Evolutionary conservation across 305 asterid species (phyloP).

Genomic region (Andrographis paniculata): DNA sequence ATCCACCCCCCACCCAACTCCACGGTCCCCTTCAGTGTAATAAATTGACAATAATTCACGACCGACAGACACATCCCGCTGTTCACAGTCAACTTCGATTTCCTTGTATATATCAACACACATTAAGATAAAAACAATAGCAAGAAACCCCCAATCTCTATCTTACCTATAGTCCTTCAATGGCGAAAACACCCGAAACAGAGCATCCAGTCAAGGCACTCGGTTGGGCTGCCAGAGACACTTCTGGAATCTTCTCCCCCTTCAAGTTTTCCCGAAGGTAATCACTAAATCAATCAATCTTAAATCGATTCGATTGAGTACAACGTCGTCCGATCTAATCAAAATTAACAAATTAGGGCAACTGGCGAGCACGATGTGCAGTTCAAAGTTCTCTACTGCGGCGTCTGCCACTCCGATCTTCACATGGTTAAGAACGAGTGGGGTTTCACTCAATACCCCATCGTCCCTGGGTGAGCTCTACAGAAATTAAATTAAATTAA

Average conservation of each 20-base stretch:
- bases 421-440: conserved; percentile 8
- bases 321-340: neutral
- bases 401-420: conserved; percentile 5
- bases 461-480: conserved; percentile 48
- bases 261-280: too few relatives aligned
- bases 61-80: too few relatives aligned
- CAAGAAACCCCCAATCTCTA: too few relatives aligned
- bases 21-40: too few relatives aligned
- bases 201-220: conserved; percentile 42
- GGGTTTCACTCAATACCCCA: conserved; percentile 45
- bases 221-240: conserved; percentile 49
- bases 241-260: neutral
- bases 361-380: conserved; percentile 7
- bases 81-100: too few relatives aligned
- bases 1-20: too few relatives aligned
- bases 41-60: too few relatives aligned
- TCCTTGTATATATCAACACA: too few relatives aligned
- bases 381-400: conserved; percentile 9
- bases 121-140: too few relatives aligned
- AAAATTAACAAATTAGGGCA: neutral
- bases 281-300: conserved; percentile 35
- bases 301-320: conserved; percentile 63
- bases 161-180: conserved; percentile 1
- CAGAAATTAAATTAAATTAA: too few relatives aligned
- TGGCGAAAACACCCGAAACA: conserved; percentile 42